Evolutionary conservation across 1,139 yeast species (phyloP).

Genomic region (Candida tetrigidarum): DNA sequence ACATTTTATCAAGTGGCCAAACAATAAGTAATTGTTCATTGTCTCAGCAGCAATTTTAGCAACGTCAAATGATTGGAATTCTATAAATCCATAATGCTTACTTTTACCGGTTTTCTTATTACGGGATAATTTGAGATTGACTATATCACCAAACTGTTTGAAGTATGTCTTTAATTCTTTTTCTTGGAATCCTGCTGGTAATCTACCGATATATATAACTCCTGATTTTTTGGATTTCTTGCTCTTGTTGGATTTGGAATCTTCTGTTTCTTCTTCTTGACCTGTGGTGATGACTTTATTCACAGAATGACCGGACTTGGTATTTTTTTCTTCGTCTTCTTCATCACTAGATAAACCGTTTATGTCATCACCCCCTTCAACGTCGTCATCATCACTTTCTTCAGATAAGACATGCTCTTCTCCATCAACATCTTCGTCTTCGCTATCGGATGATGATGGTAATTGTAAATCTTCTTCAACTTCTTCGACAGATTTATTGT

Average conservation of each 20-base stretch:
- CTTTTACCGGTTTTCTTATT: conserved; percentile 91
- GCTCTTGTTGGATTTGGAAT: conserved; percentile 20
- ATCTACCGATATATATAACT: conserved; percentile 85
- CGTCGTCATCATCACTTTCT: conserved; percentile 21
- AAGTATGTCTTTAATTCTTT: conserved; percentile 80
- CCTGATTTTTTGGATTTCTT: conserved; percentile 46
- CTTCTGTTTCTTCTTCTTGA: conserved; percentile 10
- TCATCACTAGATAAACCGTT: conserved; percentile 26
- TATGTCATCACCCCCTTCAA: conserved; percentile 24
- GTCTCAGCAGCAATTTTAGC: conserved; percentile 92
- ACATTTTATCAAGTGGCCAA: conserved; percentile 84
- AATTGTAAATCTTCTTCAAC: conserved; percentile 37
- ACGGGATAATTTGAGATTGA: conserved; percentile 79
- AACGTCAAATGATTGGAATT: conserved; percentile 72
- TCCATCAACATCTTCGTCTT: conserved; percentile 22
- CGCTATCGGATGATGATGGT: conserved; percentile 34
- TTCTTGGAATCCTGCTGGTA: conserved; percentile 93
- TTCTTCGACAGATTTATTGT: conserved; percentile 27
- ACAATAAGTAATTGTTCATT: conserved; percentile 90
- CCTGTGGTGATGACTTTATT: conserved; percentile 29
- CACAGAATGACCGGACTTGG: conserved; percentile 28
- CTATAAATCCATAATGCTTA: conserved; percentile 91
- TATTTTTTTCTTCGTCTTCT: conserved; percentile 27
- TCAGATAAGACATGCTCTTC: conserved; percentile 23
- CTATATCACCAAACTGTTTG: conserved; percentile 84